Evolutionary conservation across 768 basidiomycete species (phyloP), one percentile per base, ranked within the genome.

Genomic region (Mycena vulgaris): DNA sequence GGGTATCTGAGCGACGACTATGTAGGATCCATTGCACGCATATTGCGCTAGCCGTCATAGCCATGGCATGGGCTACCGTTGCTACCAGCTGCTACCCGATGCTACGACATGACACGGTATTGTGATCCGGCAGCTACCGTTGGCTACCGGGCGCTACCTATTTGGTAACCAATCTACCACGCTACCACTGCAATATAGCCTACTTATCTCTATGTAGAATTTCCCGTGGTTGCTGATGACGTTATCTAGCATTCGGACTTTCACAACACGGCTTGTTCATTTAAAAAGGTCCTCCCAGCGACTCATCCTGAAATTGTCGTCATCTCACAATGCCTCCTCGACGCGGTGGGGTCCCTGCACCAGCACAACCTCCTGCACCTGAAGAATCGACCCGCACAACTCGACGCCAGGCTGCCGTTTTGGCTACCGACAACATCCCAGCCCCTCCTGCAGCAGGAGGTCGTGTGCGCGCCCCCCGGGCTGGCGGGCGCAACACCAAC

Each of bases 251-350:
- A 45, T 45, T 59, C 57, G 57, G 28, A 59, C 57, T 59, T 42
- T 45, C 57, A 42, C 40, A 45, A 45, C 40, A 59, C 40, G 27
- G 57, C 57, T 45, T 59, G 57, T 42, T 45, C 57, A 56, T 59
- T 59, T 59, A 59, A 59, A 59, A 45, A 59, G 40, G 57, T 45
- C 39, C 40, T 59, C 57, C 57, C 40, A 59, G 57, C 57, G 35
- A 59, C 57, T 59, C 57, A 59, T 59, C 57, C 57, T 59, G 57
- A 59, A 58, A 58, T 58, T 58, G 56, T 58, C 25, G 56, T 58
- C 57, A 59, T 59, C 57, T 45, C 57, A 59, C 57, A 59, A 59
- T 59, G 57, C 57, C 57, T 59, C 57, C 57, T 59, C 57, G 42
- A 59, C 40, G 27, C 37, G 56, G 56, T 59, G 40, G 37, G 35